Evolutionary conservation across 345 rosid species (phyloP), one percentile per base, ranked within the genome.

Genomic region (Citrus reticulata): DNA sequence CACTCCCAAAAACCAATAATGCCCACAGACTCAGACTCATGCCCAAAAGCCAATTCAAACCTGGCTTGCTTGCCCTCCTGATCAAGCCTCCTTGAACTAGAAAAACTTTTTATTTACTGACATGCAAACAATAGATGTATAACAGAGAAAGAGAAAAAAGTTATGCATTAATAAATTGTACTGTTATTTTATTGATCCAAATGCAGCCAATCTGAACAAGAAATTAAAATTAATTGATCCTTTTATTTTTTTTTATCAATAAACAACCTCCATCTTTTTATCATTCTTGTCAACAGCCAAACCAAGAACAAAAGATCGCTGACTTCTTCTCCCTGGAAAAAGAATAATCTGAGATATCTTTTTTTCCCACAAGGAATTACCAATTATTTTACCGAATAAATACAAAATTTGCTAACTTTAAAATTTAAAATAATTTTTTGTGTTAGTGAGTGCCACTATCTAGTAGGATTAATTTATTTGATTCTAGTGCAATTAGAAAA

Each of bases 381-480:
- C 63, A 80, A 65, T 81, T 85, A 57, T 84, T 82, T 81, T 80
- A 65, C 80, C 51, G 30, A 68, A 82, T 75, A 62, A 81, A 84
- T 79, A 69, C 86, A 86, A 74, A 40, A 25, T 77, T 77, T 67
- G 73, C 78, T 81, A 85, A 85, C 88, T 89, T 86, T 83, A 69
- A 69, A 83, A 79, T 78, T 78, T 37, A 70, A 60, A 80, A 75
- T 22, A 9, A 13, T 82, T 77, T 80, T 17, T 78, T 75, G 74
- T 84, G 90, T 85, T 85, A 85, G 89, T 88, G 91, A 89, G 84
- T 87, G 89, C 82, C 92, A 65, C 74, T 81, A 78, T 87, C 94
- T 4, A 54, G 7, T 17, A 54, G 58, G 70, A 78, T 79, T 27
- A 77, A 67, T 35, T 74, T 59, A 82, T 68, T 78, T 37, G 24